Percentiles rank a stretch among this genome's conserved stretches.
Evolutionary conservation across 257 asterid species (phyloP).

Genomic region (Solanum ahanhuiri): DNA sequence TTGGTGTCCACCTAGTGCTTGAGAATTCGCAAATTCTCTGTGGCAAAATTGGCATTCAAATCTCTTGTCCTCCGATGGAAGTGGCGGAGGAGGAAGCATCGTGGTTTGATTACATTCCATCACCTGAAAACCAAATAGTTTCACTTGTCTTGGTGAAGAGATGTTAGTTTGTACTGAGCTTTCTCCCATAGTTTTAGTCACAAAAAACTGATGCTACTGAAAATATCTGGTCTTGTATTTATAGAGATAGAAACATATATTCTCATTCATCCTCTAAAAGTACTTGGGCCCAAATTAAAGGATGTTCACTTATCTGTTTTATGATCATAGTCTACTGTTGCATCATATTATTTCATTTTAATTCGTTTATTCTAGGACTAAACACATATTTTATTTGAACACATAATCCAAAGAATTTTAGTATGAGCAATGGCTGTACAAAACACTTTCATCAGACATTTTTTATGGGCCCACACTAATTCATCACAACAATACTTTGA

Average conservation of each 20-base stretch:
- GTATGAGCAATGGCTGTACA: no score
- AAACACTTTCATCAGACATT: background rate
- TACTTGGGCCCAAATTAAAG: background rate
- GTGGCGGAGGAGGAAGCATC: background rate
- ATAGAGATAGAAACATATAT: background rate
- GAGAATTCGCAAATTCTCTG: constrained; percentile 50
- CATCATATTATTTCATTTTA: background rate
- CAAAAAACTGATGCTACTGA: background rate
- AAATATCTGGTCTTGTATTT: background rate
- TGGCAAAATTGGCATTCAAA: constrained; percentile 64
- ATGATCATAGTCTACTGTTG: background rate
- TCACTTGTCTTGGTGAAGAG: constrained; percentile 18
- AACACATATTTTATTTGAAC: background rate
- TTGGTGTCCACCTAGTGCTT: constrained; percentile 78
- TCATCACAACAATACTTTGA: background rate
- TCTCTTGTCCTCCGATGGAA: constrained; percentile 19
- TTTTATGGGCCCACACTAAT: background rate
- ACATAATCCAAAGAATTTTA: background rate
- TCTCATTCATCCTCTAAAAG: background rate
- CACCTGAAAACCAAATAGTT: constrained; percentile 50
- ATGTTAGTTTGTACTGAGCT: constrained; percentile 16
- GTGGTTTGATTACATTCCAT: background rate
- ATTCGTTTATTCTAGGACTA: background rate
- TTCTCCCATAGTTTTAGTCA: constrained; percentile 32
- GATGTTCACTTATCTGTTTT: background rate